These are phyloP conservation scores for Corinectria fuckeliana DNA, from an alignment of 2,329 filamentous ascomycete species.

Conservation along the genomic window DNA sequence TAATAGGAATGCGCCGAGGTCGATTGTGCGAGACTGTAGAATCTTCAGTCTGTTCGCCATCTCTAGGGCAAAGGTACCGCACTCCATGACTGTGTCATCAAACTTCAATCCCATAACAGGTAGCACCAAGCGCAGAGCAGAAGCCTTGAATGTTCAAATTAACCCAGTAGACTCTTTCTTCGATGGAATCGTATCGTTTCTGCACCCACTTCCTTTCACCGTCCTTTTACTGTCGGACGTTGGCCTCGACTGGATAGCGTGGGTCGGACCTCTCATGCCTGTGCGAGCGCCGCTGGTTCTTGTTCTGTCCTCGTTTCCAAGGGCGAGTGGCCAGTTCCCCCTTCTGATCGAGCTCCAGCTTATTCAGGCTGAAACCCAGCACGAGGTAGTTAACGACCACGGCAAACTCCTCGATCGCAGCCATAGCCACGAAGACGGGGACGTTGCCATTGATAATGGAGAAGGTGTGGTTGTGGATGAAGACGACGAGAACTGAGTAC, in stretches of 20 bases:
- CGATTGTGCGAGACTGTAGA: no score
- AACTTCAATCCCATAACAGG: no score
- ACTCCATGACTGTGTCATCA: not conserved
- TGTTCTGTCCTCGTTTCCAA: not conserved
- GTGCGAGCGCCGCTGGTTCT: not conserved
- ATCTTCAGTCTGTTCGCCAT: no score
- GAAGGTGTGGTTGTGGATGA: slow-evolving; percentile 50
- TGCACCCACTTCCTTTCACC: no score
- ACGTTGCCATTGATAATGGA: slow-evolving; percentile 48
- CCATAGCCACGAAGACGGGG: slow-evolving; percentile 52
- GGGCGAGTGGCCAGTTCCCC: not conserved
- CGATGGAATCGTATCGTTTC: no score
- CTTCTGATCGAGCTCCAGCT: slow-evolving; percentile 11
- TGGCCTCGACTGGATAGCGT: not conserved
- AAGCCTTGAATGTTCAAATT: no score
- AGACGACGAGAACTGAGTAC: slow-evolving; percentile 54
- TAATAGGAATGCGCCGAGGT: no score
- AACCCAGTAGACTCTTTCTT: no score
- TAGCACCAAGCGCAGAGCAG: no score
- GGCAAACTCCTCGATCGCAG: slow-evolving; percentile 57
- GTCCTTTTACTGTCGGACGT: no score
- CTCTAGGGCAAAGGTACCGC: not conserved
- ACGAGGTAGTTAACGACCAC: slow-evolving; percentile 51
- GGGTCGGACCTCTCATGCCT: not conserved
- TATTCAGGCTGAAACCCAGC: slow-evolving; percentile 48